Evolutionary conservation across 768 basidiomycete species (phyloP), one percentile per base, ranked within the genome.

Genomic region (Russula sp.): DNA sequence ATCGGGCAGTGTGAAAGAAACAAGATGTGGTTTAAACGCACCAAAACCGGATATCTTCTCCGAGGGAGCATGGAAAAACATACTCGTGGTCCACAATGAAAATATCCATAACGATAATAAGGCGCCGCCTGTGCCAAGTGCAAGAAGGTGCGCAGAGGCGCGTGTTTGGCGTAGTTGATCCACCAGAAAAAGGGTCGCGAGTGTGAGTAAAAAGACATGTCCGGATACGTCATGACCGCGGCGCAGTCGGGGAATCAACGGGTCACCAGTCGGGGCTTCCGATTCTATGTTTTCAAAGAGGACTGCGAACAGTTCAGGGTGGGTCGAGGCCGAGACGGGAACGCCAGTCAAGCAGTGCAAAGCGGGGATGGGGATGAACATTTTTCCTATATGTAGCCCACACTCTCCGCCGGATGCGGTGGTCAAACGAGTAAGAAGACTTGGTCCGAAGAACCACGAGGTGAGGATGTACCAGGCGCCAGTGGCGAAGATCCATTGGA

Each of bases 211-310:
- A 76, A 97, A 98, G 35, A 93, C 78, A 70, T 98, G 96, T 7
- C 96, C 96, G 0, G 93, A 95, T 14, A 98, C 83, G 68, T 98
- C 96, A 71, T 97, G 93, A 0, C 96, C 96, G 45, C 78, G 81
- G 56, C 83, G 79, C 65, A 96, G 75, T 34, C 87, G 76, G 9
- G 93, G 90, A 2, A 72, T 68, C 0, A 70, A 86, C 14, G 74
- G 58, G n/a, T 57, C 77, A 2, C 50, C 51, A 3, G n/a, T 11
- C 1, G 32, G 35, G 10, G 38, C 14, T 5, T 74, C 25, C 25
- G 25, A 29, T 29, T 3, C 71, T 1, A 78, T 77, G 35, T 76
- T 67, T 5, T 72, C 51, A 55, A 80, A 66, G 22, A 74, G 68
- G 5, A 75, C 66, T 11, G 78, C 69, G 74, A 92, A 90, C 46